Conservation (phyloP, 257 asterid genomes). For the Buddleja alternifolia region DNA sequence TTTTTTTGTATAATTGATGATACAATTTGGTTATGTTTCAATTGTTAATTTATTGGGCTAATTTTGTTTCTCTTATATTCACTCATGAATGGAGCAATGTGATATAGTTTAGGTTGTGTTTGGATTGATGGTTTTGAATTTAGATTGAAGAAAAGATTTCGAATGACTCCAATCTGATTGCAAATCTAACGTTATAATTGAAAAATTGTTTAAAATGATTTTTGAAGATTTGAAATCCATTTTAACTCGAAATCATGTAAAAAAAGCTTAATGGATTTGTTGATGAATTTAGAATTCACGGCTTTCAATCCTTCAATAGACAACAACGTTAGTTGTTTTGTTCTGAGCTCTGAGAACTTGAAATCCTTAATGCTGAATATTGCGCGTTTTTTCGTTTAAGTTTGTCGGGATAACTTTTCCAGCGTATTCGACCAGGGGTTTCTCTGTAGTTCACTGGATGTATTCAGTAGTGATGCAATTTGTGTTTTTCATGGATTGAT, state of each 20-base stretch:
- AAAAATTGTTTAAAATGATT: no score
- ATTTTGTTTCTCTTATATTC: no score
- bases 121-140: no score
- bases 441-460: not conserved
- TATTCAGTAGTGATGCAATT: not conserved
- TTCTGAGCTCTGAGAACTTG: constrained; percentile 8
- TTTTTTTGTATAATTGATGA: constrained; percentile 7
- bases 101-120: no score
- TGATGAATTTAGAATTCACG: no score
- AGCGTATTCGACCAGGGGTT: not conserved
- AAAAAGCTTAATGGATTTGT: no score
- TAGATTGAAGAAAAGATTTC: no score
- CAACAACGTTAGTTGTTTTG: not conserved
- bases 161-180: no score
- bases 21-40: not conserved
- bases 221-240: no score
- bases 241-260: no score
- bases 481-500: not conserved
- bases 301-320: no score
- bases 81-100: not conserved
- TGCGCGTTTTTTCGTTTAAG: not conserved
- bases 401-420: not conserved
- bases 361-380: not conserved
- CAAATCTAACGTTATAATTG: no score
- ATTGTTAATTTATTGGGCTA: not conserved